Evolutionary conservation across 192 early-diverging fungal species (phyloP), one percentile per base, ranked within the genome.

Genomic region (Dimargaris cristalligena): DNA sequence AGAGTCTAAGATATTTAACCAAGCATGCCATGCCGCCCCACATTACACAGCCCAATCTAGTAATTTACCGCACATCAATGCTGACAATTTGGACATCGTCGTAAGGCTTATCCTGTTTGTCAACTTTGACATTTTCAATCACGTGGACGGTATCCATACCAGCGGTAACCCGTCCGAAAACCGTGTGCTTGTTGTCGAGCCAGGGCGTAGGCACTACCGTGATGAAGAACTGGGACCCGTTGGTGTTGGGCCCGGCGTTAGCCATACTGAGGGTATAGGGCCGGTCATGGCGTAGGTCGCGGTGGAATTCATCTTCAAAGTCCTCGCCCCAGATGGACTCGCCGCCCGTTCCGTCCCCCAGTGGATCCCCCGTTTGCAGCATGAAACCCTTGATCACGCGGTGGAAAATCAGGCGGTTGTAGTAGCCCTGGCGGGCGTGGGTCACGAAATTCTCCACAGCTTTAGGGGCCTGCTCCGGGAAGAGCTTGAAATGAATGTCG

Each of bases 311-410:
- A 64, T 98, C 92, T 59, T 91, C 91, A 75, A 98, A 98, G 32
- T 91, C 81, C 22, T 77, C 71, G 22, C 90, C 89, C 89, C 91
- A 98, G 18, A 91, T 78, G 8, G 83, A 87, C 35, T 92, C 92
- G 30, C 92, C 92, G 28, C 94, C 94, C 0, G 94, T 98, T 31
- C 94, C 94, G 70, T 98, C 91, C 2, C 81, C 83, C 16, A 89
- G 65, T 0, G 86, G 87, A 67, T 87, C 84, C n/a, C 88, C 88
- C 0, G 94, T 98, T 68, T 96, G 92, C 34, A 96, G 70, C 92
- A 98, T 98, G 64, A 98, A 98, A 11, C 84, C 78, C 66, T 93
- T 91, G 67, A 98, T 94, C 18, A 93, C 84, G n/a, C 94, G 75
- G 69, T 98, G 94, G 71, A 98, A 95, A 29, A 91, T 84, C n/a